Conservation (phyloP, 2,329 filamentous ascomycete genomes). For the Aureobasidium mangrovei region DNA sequence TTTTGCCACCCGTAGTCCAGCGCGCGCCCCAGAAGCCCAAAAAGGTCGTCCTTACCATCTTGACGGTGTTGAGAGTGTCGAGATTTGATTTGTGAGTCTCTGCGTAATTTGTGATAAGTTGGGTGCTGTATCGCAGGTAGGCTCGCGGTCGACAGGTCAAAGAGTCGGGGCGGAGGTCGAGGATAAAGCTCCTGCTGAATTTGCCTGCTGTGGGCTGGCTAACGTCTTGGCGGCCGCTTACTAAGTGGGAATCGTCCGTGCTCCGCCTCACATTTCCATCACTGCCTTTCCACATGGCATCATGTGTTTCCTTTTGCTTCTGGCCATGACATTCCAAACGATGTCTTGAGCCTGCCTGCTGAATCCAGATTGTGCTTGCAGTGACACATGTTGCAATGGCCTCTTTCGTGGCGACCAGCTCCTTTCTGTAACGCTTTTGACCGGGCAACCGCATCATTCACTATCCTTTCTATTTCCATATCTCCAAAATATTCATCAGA, state of each 20-base stretch:
- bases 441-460: neutral
- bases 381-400: neutral
- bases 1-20: slow-evolving; percentile 12
- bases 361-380: neutral
- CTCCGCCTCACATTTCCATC: neutral
- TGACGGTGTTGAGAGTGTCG: slow-evolving; percentile 10
- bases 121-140: slow-evolving; percentile 12
- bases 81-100: slow-evolving; percentile 9
- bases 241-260: slow-evolving; percentile 1
- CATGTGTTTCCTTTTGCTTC: slow-evolving; percentile 9
- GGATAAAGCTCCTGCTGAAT: slow-evolving; percentile 13
- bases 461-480: neutral
- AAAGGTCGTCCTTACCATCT: slow-evolving; percentile 9
- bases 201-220: slow-evolving; percentile 11
- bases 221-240: slow-evolving; percentile 12
- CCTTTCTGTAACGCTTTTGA: neutral
- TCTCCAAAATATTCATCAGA: neutral
- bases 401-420: neutral
- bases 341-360: neutral
- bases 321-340: neutral
- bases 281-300: neutral
- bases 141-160: slow-evolving; percentile 14
- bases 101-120: slow-evolving; percentile 10
- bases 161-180: slow-evolving; percentile 11
- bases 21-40: slow-evolving; percentile 2